Base-by-base conservation (phyloP, 177 flowering plant species). In the Vitis hybrid region DNA sequence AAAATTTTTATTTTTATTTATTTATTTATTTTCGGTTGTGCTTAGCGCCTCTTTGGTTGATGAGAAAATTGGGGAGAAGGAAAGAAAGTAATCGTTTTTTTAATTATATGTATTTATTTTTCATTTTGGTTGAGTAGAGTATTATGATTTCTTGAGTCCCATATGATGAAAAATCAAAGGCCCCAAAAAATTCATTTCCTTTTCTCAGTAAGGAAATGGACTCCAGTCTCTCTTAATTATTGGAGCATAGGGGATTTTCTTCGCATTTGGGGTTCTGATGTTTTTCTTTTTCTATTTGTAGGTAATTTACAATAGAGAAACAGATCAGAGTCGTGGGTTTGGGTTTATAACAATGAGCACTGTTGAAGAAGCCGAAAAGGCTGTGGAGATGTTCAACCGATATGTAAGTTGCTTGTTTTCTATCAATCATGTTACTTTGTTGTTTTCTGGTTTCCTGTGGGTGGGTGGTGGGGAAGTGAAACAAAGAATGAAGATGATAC, bases 321-420 rank as follows among this genome's bases (percentile, higher is more conserved):
- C 90, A 4, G 82, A 77, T 52, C 80, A 68, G 76, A 87, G 90
- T 70, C 79, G 87, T 29, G 91, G 91, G 16, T 85, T 87, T 60
- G 91, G 85, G 20, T 87, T 87, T 65, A 86, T 87, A 29, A 83
- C 89, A 1, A 82, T 87, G 89, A 82, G 83, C 57, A 81, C 86
- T 60, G 84, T 82, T 63, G 89, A 81, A 69, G 86, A 86, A 57
- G 88, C 88, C 61, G 88, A 84, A 67, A 83, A 85, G 71, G 90
- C 87, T 79, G 82, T 86, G 57, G 85, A 86, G 49, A 73, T 72
- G 79, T 74, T 83, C 71, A 50, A 80, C 65, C 76, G 73, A 11
- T 79, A 80, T 77, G 90, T 84, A 53, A 82, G 85, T 73, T 68
- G 59, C 9, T 50, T 64, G 59, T 49, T 71, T 49, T 31, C 4